Base-by-base conservation (phyloP, 495 filamentous ascomycete genomes). In the Penicillium mononematosum region DNA sequence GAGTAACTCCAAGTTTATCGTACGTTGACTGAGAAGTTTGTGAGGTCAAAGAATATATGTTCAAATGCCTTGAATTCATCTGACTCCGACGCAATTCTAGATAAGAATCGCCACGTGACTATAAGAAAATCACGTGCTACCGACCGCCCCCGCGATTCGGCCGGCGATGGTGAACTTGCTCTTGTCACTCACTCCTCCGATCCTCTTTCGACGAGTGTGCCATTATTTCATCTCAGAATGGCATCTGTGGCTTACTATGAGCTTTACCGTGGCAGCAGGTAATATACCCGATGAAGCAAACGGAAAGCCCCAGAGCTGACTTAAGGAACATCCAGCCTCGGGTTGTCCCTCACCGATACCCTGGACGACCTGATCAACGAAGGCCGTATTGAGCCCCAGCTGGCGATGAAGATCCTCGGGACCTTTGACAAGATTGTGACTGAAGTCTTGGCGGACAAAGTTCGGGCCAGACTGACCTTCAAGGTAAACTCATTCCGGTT, bases 181-280 rank as follows among this genome's bases (percentile, higher is more conserved):
- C 38, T 58, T 31, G 65, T 61, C 63, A 63, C 61, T 63, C 45
- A 45, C 43, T 54, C 31, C 49, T 19, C 53, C 32, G 56, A 55
- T 53, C 22, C 43, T 51, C 27, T 38, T 44, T 46, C 16, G 42
- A 56, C 51, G 49, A 24, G 52, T 31, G 29, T 49, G 49, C 43
- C 36, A 49, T 54, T 25, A 24, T 36, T n/a, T 17, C 20, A 43
- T 43, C 46, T 36, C 32, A 55, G 20, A 25, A 55, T 55, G 53
- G 53, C 74, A 51, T 44, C 55, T 29, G 22, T 72, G 31, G 62
- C 72, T 58, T 96, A 89, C 75, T 98, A 97, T 72, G 94, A 98
- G 83, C 84, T 98, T 60, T 98, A 98, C 72, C 90, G 92, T 63
- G 88, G 91, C 77, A 94, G 91, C 85, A 96, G 91, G 92, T 96